Base-by-base conservation (phyloP, 805 yeast genomes). In the Cyberlindnera amylophila region DNA sequence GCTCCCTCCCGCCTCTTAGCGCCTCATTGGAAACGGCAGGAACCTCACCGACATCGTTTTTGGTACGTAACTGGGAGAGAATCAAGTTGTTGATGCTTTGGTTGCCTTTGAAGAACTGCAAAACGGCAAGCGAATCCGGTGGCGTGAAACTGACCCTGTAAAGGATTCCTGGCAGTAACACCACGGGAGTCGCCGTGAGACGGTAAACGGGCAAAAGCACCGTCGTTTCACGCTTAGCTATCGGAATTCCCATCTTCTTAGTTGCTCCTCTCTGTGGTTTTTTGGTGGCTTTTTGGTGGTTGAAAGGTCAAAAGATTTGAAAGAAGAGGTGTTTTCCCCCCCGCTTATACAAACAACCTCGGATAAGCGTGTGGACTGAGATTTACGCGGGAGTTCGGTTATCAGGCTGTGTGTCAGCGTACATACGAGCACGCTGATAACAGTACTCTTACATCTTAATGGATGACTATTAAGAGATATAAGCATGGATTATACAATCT, bases 91-190 rank as follows among this genome's bases (percentile, higher is more conserved):
- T 49, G 42, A 53, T 52, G 15, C 34, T 45, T 12, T 38, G 30
- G 36, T 53, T 50, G 6, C 45, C 41, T 37, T 59, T 57, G 53
- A 64, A 76, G 21, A 73, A 64, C 17, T 69, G 62, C 33, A 79
- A 59, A 15, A 79, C 57, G 3, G 70, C 64, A 10, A 72, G 67
- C 1, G 79, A 82, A 39, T 70, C 68, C 40, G 65, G 61, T 40
- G 71, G 64, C 14, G 71, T 59, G 40, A 79, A 72, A 2, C 76
- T 65, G n/a, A 81, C 75, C 42, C 76, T 72, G 59, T 81, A 81
- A 18, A 79, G 66, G 32, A 81, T 73, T 0, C 86, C 86, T 1
- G 88, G 86, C 8, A 81, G 53, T 24, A 79, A 67, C 12, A 81
- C 77, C 39, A 70, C 54, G 1, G 54, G 36, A 1, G 65, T 41